Conservation (phyloP, 352 stramenopile species). For the Phytopythium aichiense region DNA sequence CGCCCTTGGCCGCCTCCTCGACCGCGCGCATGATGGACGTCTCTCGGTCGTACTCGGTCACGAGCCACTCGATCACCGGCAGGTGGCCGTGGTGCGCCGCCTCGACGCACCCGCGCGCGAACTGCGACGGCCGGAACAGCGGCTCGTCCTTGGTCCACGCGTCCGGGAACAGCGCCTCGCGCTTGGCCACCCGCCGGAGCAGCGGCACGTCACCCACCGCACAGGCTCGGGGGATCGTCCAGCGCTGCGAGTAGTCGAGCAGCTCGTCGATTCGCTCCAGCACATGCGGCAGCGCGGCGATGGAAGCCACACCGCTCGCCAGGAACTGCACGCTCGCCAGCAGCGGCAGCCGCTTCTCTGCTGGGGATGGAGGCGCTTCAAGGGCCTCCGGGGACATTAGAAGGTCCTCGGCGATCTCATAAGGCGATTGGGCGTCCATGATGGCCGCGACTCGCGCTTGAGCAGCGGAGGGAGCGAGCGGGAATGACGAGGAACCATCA, state of each 20-base stretch:
- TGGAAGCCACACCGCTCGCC: constrained; percentile 9
- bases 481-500: no score
- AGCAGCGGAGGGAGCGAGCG: no score
- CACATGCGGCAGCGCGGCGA: constrained; percentile 16
- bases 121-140: constrained; percentile 6
- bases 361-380: background rate
- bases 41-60: constrained; percentile 4
- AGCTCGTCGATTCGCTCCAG: constrained; percentile 2
- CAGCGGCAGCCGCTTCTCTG: constrained; percentile 1
- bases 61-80: constrained; percentile 9
- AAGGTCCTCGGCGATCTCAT: background rate
- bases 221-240: constrained; percentile 5
- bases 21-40: constrained; percentile 6
- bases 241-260: constrained; percentile 6
- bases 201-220: constrained; percentile 11
- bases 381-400: no score
- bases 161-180: constrained; percentile 6
- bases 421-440: background rate
- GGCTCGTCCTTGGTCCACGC: constrained; percentile 9
- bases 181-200: constrained; percentile 15
- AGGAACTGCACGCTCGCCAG: constrained; percentile 20
- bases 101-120: background rate
- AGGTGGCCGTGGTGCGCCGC: constrained; percentile 10
- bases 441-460: background rate
- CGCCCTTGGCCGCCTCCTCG: constrained; percentile 6